Base-by-base conservation (phyloP, 2,329 filamentous ascomycete species). In the Torrubiellomyces zombiae region DNA sequence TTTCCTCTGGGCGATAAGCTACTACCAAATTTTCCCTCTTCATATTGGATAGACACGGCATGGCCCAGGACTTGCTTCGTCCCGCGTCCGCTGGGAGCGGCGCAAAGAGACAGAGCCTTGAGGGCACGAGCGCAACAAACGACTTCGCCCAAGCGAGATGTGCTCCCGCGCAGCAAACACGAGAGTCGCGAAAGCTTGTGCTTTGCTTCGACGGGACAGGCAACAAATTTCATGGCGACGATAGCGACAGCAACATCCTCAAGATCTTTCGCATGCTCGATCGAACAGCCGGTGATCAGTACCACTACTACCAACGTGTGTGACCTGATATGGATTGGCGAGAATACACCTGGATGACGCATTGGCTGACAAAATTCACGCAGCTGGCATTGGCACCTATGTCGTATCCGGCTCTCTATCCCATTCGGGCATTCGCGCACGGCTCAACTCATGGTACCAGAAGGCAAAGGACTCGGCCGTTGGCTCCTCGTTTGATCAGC, bases 381-480 rank as follows among this genome's bases (percentile, higher is more conserved):
- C 28, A 67, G 63, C 69, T 9, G 75, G 75, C 7, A 81, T 82
- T 33, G 76, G 76, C 9, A 81, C 76, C 0, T 82, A 81, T 37
- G 63, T 78, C 16, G 59, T 72, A 2, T 68, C 69, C 0, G 60
- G 55, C 8, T 66, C 61, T 7, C 51, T 75, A 21, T 64, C 63
- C 2, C 64, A 68, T 35, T 75, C 64, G 1, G 60, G 67, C 8
- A 38, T 58, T 0, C 44, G 60, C 13, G 63, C 68, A 6, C 62
- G 68, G 9, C 38, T 78, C 28, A 63, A 62, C 32, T 74, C 69
- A 7, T 78, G 71, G 67, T 76, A 74, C 39, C 51, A 61, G 21
- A 79, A 80, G 37, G 71, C 75, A 31, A 81, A 81, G 37, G 80
- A 89, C 45, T 79, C 75, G 3, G 80, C 79, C 7, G 50, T 91